Evolutionary conservation across 208 protist genomes (phyloP), one percentile per base, ranked within the genome.

Genomic region (Leishmania arabica): DNA sequence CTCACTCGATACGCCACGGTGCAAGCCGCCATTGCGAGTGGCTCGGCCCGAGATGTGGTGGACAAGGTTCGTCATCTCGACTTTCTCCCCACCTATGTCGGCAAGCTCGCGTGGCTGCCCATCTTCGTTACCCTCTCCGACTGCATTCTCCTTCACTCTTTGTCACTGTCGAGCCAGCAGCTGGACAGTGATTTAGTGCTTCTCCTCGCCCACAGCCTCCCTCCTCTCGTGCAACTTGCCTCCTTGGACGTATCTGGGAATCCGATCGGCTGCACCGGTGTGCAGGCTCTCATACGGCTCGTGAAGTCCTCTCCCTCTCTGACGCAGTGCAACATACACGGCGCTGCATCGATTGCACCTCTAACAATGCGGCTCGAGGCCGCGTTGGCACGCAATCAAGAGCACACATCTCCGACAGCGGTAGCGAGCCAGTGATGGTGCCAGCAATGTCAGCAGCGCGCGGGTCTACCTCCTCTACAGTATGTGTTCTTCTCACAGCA

Each of bases 161-260:
- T 94, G 51, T 84, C 84, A n/a, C 69, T 94, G 31, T 68, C 83
- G 6, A 56, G 82, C 75, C 85, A 91, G 66, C 69, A 84, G 27
- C 82, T 94, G 45, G 88, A 78, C n/a, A 91, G 86, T 49, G 82
- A 78, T 3, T 53, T 88, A 7, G 77, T 92, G n/a, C 53, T 90
- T 34, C 62, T 94, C 15, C 72, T 94, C 6, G 86, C 85, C 75
- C 60, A 68, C 56, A 78, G 85, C 42, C 75, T 94, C 11, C 7
- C n/a, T 21, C 56, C 79, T 37, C 72, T 92, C 64, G 78, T 86
- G 24, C 49, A 51, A 31, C 31, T 94, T 0, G 64, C 40, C 19
- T 64, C 31, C 34, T 79, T 94, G 42, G 91, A 94, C 79, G 81
- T 94, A 5, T 94, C 91, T n/a, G 75, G 78, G 34, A 94, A 94